Percentiles rank a stretch among this genome's conserved stretches.
These are phyloP conservation scores for Thalassiosira profunda DNA, from an alignment of 108 stramenopile genomes.

Conservation along the genomic window DNA sequence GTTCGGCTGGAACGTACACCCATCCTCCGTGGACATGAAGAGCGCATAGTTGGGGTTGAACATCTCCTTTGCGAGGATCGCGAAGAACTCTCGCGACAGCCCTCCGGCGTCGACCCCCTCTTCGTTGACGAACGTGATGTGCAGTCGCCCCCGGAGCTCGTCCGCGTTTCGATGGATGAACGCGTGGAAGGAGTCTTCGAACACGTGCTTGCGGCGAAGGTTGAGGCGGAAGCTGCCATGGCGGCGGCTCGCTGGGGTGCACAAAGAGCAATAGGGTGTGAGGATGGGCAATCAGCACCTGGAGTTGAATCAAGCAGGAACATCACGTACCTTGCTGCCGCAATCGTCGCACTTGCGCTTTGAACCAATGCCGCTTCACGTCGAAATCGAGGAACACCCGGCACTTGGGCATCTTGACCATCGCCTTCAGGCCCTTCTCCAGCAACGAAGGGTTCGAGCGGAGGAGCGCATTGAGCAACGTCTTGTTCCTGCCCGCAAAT, in stretches of 20 bases:
- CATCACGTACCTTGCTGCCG: too few species aligned
- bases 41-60: constrained; percentile 99
- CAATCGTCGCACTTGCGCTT: constrained; percentile 83
- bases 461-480: constrained; percentile 91
- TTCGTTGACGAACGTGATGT: constrained; percentile 96
- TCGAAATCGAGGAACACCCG: constrained; percentile 93
- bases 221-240: constrained; percentile 90
- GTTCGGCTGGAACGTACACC: constrained; percentile 98
- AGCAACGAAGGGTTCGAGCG: constrained; percentile 89
- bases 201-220: constrained; percentile 89
- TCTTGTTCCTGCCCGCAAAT: constrained; percentile 89
- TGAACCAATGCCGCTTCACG: constrained; percentile 94
- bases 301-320: too few species aligned
- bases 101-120: constrained; percentile 99
- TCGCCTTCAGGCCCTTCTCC: constrained; percentile 84
- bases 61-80: constrained; percentile 96
- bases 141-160: constrained; percentile 94
- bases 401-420: constrained; percentile 89
- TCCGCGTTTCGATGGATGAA: constrained; percentile 94
- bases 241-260: constrained; percentile 70
- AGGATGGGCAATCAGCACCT: constrained; percentile 6
- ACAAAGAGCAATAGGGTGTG: constrained; percentile 23
- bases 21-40: constrained; percentile 96
- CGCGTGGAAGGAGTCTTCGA: constrained; percentile 97
- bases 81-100: constrained; percentile 97